Percentiles rank a stretch among this genome's conserved stretches.
Evolutionary conservation across 768 basidiomycete species (phyloP).

Genomic region (Boletus patriciae): DNA sequence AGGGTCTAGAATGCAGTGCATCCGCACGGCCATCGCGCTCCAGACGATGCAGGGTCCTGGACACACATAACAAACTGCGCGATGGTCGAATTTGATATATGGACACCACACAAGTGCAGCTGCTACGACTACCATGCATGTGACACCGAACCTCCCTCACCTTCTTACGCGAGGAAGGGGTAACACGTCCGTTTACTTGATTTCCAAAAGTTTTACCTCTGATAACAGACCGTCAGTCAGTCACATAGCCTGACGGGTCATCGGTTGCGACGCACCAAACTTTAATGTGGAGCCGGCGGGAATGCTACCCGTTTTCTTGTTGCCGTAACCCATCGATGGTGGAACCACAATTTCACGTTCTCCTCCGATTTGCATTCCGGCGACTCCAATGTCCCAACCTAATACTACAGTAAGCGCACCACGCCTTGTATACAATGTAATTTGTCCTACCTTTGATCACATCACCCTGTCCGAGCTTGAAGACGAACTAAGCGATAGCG

Average conservation of each 20-base stretch:
- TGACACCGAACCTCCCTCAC: conserved; percentile 10
- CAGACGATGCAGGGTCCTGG: conserved; percentile 22
- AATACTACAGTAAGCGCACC: conserved; percentile 4
- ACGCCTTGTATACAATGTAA: neutral
- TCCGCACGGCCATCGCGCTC: conserved; percentile 27
- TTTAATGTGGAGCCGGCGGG: conserved; percentile 78
- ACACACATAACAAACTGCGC: conserved; percentile 16
- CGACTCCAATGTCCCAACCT: conserved; percentile 92
- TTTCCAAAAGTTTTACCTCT: conserved; percentile 73
- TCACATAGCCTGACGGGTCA: neutral
- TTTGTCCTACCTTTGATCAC: conserved; percentile 78
- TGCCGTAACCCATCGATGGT: conserved; percentile 70
- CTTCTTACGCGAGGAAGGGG: conserved; percentile 12
- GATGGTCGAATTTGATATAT: conserved; percentile 33
- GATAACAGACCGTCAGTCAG: conserved; percentile 17
- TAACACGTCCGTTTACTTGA: conserved; percentile 47
- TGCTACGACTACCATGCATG: conserved; percentile 21
- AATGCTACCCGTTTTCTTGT: conserved; percentile 56
- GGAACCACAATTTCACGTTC: conserved; percentile 82
- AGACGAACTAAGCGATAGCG: conserved; percentile 54
- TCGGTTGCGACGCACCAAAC: conserved; percentile 59
- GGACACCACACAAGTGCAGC: conserved; percentile 13
- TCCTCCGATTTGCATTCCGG: conserved; percentile 89
- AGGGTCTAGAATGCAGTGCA: conserved; percentile 26
- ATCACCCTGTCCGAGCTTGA: conserved; percentile 81